These are phyloP conservation scores for Fusarium dimerum DNA, from an alignment of 2,329 filamentous ascomycete species.

Conservation along the genomic window DNA sequence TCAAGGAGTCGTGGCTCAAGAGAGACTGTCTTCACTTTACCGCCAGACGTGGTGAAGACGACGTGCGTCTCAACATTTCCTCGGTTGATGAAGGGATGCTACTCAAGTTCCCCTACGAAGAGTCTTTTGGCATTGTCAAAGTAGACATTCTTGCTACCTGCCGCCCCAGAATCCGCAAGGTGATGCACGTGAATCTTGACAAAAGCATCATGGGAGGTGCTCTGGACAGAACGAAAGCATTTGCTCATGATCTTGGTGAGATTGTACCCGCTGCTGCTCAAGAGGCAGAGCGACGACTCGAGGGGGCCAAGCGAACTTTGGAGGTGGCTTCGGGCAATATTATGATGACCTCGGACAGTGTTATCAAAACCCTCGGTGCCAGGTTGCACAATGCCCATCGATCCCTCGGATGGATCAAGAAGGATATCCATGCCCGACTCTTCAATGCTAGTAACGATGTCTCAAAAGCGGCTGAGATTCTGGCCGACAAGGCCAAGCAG, in stretches of 20 bases:
- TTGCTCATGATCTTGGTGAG: constrained; percentile 44
- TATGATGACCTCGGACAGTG: constrained; percentile 30
- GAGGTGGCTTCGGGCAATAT: constrained; percentile 34
- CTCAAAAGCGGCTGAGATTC: constrained; percentile 15
- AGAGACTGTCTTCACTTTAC: constrained; percentile 59
- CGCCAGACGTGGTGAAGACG: constrained; percentile 49
- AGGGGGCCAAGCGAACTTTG: constrained; percentile 36
- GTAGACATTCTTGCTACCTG: constrained; percentile 59
- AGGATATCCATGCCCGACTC: constrained; percentile 17
- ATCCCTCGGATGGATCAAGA: constrained; percentile 23
- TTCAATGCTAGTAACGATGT: constrained; percentile 18
- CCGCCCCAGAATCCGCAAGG: constrained; percentile 62
- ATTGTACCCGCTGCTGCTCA: constrained; percentile 42
- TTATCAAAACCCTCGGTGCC: constrained; percentile 24
- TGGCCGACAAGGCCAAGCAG: constrained; percentile 20
- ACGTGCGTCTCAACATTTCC: constrained; percentile 50
- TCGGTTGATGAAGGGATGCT: constrained; percentile 52
- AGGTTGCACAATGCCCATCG: constrained; percentile 24
- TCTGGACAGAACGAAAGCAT: constrained; percentile 45
- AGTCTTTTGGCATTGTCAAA: constrained; percentile 59
- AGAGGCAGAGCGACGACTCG: constrained; percentile 40
- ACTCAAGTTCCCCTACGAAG: constrained; percentile 52
- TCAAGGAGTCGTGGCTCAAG: constrained; percentile 56
- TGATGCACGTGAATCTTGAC: constrained; percentile 62
- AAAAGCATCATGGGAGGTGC: constrained; percentile 46